Evolutionary conservation across 164 flowering plant species (phyloP), one percentile per base, ranked within the genome.

Genomic region (Akebia trifoliata): DNA sequence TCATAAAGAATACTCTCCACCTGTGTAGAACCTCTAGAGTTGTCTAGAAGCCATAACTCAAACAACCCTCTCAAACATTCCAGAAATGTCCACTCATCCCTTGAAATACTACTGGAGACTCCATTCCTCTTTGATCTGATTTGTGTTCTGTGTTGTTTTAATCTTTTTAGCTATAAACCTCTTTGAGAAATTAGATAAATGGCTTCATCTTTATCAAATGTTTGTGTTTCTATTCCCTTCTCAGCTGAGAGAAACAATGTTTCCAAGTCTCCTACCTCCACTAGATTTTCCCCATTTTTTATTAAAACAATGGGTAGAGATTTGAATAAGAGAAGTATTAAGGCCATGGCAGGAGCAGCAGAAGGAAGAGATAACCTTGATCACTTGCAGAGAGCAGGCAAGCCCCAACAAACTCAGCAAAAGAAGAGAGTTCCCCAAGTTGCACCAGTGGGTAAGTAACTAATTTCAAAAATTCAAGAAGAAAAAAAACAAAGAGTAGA

Each of bases 341-440:
- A 40, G 54, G 74, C 82, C 44, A 63, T 56, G 78, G 78, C 72
- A n/a, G 67, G 53, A 2, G 69, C 55, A 4, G 69, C 48, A 17
- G 82, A 69, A 11, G 47, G 65, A 29, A 64, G 80, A 59, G 84
- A 72, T 8, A 76, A 69, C 57, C 78, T 82, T 46, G 87, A 85
- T 52, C 78, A 82, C 58, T 72, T 79, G 69, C 86, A 78, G 59
- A 78, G 68, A 36, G 55, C 62, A 30, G 60, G 32, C 77, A 65
- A 60, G 40, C 63, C 36, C 15, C 74, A 73, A 24, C 52, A 42
- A 6, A 11, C 48, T 25, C 57, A 57, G 18, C 67, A 43, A 14
- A 65, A 49, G 60, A 70, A 44, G 54, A 66, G 63, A 0, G 64
- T 64, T 7, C 25, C 20, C 25, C 76, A 59, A 30, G 74, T 55